phyloP scores from a whole-genome alignment of 2,329 filamentous ascomycete species.

The Trichophyton simii region DNA sequence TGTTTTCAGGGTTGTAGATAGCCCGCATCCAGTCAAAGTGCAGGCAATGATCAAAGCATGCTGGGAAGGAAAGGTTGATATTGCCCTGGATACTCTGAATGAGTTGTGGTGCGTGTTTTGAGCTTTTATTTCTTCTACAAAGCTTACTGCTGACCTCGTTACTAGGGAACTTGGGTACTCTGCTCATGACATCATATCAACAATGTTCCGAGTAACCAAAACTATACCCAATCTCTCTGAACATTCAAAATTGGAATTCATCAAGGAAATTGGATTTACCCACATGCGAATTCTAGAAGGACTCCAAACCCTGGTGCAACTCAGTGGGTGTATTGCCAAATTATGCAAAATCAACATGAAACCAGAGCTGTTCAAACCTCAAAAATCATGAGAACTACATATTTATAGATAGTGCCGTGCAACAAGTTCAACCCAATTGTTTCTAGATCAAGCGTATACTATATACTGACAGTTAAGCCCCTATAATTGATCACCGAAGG shows the following conservation, averaged over 20 bases:
- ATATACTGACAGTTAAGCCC: not conserved
- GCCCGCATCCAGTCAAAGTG: conserved; percentile 93
- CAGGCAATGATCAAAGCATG: conserved; percentile 98
- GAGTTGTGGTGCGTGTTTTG: conserved; percentile 59
- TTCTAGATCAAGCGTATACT: not conserved
- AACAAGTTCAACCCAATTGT: not conserved
- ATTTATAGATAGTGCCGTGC: not conserved
- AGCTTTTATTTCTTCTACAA: not conserved
- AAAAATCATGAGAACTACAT: conserved; percentile 19
- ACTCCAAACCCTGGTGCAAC: conserved; percentile 84
- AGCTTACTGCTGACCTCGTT: not conserved
- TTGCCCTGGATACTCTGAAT: conserved; percentile 69
- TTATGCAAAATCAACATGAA: conserved; percentile 97
- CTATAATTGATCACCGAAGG: too few relatives aligned
- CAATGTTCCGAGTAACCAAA: conserved; percentile 98
- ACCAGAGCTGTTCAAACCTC: conserved; percentile 57
- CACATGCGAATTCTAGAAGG: conserved; percentile 99
- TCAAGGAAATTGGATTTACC: conserved; percentile 96
- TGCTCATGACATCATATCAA: conserved; percentile 97
- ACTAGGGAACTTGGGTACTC: conserved; percentile 72
- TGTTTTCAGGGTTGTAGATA: conserved; percentile 95
- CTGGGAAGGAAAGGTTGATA: conserved; percentile 81
- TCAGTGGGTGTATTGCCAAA: conserved; percentile 83
- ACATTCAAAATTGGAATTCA: conserved; percentile 91
- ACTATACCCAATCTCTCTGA: conserved; percentile 84